phyloP scores from a whole-genome alignment of 139 green algal genomes.

The Pleodorina starrii region DNA sequence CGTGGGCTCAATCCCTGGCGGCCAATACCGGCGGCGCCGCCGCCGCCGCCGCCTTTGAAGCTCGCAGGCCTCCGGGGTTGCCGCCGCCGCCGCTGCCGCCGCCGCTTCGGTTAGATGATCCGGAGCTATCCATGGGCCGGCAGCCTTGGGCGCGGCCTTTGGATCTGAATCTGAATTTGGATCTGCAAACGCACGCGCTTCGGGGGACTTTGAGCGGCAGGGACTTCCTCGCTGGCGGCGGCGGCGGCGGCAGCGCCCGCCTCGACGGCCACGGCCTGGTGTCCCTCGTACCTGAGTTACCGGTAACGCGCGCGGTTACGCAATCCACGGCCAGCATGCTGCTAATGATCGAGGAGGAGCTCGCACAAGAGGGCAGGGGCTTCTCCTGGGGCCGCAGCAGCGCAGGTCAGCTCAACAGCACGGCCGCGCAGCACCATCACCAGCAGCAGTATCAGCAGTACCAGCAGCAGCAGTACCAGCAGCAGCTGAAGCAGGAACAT shows the following conservation, averaged over 20 bases:
- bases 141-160: too few relatives aligned
- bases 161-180: too few relatives aligned
- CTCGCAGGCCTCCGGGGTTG: too few relatives aligned
- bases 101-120: too few relatives aligned
- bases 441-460: not conserved
- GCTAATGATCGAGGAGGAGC: constrained; percentile 3
- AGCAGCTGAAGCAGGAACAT: not conserved
- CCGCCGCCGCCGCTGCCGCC: too few relatives aligned
- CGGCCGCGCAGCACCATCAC: not conserved
- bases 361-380: not conserved
- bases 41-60: too few relatives aligned
- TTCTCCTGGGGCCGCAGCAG: not conserved
- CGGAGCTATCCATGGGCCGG: too few relatives aligned
- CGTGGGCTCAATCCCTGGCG: too few relatives aligned
- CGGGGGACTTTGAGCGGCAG: too few relatives aligned
- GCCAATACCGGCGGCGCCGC: too few relatives aligned
- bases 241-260: not conserved
- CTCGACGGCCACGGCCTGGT: not conserved
- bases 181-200: too few relatives aligned
- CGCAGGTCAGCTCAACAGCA: not conserved
- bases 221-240: too few relatives aligned
- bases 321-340: not conserved
- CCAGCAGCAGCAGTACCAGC: not conserved
- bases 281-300: not conserved
- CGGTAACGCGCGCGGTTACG: not conserved